These are phyloP conservation scores for Babesia sp. DNA, from an alignment of 169 alveolate species.

Conservation along the genomic window DNA sequence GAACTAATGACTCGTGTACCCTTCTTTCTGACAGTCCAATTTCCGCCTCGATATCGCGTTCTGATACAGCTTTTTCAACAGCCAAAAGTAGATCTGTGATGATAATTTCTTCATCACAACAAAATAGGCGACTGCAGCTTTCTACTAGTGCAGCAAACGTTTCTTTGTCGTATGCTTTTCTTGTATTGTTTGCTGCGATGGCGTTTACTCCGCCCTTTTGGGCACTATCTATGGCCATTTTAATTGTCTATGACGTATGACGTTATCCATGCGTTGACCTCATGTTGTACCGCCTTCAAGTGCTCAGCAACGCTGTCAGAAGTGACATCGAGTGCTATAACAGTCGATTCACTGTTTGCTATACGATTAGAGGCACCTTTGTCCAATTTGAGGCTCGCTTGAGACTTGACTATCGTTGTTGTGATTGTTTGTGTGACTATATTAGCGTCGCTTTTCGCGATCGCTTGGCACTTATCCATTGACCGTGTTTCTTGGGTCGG, in stretches of 20 bases:
- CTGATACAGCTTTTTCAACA: conserved; percentile 68
- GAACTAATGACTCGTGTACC: conserved; percentile 58
- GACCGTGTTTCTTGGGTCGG: not conserved
- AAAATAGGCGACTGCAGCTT: conserved; percentile 68
- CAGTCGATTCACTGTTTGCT: not conserved
- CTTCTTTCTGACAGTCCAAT: conserved; percentile 68
- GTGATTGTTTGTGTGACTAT: conserved; percentile 22
- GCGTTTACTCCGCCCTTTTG: conserved; percentile 22
- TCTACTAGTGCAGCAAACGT: conserved; percentile 67
- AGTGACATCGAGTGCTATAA: conserved; percentile 15
- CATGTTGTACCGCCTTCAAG: conserved; percentile 52
- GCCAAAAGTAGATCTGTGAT: conserved; percentile 69
- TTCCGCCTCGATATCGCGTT: conserved; percentile 68
- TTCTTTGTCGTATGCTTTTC: conserved; percentile 67
- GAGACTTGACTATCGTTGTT: conserved; percentile 52
- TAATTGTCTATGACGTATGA: conserved; percentile 22
- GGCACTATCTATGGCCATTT: conserved; percentile 4
- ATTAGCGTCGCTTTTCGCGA: conserved; percentile 9
- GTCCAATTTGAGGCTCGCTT: conserved; percentile 12
- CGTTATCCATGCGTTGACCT: conserved; percentile 58
- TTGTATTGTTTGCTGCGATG: conserved; percentile 45
- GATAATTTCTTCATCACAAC: conserved; percentile 75
- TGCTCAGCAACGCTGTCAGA: conserved; percentile 43
- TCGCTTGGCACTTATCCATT: conserved; percentile 17
- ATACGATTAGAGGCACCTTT: not conserved